Evolutionary conservation across 805 yeast species (phyloP).

Genomic region (Komagataella ulmi): DNA sequence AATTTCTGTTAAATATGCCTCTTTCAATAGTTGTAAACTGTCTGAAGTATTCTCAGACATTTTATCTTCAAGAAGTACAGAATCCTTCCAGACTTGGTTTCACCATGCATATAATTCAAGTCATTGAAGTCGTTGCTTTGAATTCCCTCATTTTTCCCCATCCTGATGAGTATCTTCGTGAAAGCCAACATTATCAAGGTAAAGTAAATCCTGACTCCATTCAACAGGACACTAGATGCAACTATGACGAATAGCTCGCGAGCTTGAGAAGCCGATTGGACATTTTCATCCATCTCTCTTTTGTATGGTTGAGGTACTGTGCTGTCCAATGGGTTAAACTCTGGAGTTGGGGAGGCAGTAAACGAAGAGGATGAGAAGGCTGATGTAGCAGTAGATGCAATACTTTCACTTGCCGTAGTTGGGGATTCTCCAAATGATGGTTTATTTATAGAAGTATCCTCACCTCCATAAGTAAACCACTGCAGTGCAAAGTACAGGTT

Average conservation of each 20-base stretch:
- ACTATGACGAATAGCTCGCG: slow-evolving; percentile 48
- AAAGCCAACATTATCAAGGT: slow-evolving; percentile 46
- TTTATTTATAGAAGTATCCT: neutral
- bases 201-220: slow-evolving; percentile 42
- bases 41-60: neutral
- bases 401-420: neutral
- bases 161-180: slow-evolving; percentile 35
- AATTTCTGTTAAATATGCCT: neutral
- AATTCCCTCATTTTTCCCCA: slow-evolving; percentile 16
- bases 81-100: neutral
- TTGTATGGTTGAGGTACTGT: neutral
- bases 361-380: neutral
- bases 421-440: neutral
- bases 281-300: slow-evolving; percentile 13
- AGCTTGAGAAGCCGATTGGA: slow-evolving; percentile 51
- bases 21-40: neutral
- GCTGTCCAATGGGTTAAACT: neutral
- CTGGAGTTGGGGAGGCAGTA: neutral
- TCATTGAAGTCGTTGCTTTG: slow-evolving; percentile 12
- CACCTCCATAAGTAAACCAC: slow-evolving; percentile 39
- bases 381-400: neutral
- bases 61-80: neutral
- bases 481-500: slow-evolving; percentile 60
- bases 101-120: neutral
- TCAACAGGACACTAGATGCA: slow-evolving; percentile 31